A percentile compares a stretch with the other conserved stretches of the same genome.
Conservation (phyloP, 257 asterid species). For the Lavandula angustifolia region DNA sequence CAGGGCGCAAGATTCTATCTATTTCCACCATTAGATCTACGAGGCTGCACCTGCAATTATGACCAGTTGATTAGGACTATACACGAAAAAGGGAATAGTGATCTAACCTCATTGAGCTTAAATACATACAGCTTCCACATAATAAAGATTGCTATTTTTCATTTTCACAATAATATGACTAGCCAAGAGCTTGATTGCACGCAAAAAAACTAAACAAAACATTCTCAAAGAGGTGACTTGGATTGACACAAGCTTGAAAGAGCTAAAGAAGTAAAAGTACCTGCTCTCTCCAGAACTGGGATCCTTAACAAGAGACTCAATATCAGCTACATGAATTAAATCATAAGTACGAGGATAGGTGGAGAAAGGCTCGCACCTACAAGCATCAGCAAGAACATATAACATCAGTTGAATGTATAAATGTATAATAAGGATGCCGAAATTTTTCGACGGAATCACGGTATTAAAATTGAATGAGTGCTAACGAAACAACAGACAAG, state of each 20-base stretch:
- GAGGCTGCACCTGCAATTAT: constrained; percentile 74
- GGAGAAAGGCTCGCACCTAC: constrained; percentile 99
- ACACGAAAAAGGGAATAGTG: neutral
- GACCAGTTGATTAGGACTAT: constrained; percentile 1
- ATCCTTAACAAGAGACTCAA: constrained; percentile 74
- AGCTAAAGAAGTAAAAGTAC: constrained; percentile 37
- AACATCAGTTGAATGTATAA: constrained; percentile 18
- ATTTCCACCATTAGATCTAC: constrained; percentile 95
- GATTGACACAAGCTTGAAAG: neutral
- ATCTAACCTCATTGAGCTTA: neutral
- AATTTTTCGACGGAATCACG: neutral
- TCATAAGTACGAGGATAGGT: constrained; percentile 97
- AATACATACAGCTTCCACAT: neutral
- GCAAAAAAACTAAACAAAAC: neutral
- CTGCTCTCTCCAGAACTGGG: constrained; percentile 70
- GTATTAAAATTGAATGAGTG: neutral
- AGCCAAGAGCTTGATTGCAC: neutral
- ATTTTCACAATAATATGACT: neutral
- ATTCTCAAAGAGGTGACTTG: neutral
- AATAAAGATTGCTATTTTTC: neutral
- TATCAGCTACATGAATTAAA: constrained; percentile 76
- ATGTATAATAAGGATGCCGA: constrained; percentile 1
- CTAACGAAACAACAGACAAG: neutral
- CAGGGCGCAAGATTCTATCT: constrained; percentile 88
- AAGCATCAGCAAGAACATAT: constrained; percentile 34